Evolutionary conservation across 2,329 filamentous ascomycete species (phyloP).

Genomic region (Cryoendolithus antarcticus): DNA sequence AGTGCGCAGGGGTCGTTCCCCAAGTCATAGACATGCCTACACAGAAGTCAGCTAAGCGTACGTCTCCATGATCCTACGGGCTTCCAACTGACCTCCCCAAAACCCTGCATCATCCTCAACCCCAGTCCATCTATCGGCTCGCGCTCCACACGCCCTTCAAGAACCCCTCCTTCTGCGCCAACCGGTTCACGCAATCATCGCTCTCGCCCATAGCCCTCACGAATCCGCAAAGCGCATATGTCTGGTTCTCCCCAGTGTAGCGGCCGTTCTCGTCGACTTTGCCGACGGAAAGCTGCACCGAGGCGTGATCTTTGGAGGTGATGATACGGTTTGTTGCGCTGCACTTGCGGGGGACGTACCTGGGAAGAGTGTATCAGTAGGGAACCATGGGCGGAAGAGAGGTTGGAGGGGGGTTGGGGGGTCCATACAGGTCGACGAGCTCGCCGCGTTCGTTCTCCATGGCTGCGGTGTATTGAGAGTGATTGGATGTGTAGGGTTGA

Average conservation of each 20-base stretch:
- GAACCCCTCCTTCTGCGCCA: constrained; percentile 91
- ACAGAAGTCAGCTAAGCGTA: too few species aligned
- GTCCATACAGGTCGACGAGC: constrained; percentile 92
- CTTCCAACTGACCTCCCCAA: neutral
- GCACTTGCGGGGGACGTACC: constrained; percentile 98
- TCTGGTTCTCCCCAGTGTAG: constrained; percentile 92
- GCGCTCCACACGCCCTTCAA: constrained; percentile 95
- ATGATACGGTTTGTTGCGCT: constrained; percentile 99
- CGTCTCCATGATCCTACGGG: too few species aligned
- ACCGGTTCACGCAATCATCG: constrained; percentile 90
- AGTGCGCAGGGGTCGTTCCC: too few species aligned
- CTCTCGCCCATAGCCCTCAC: constrained; percentile 95
- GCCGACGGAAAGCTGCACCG: constrained; percentile 90
- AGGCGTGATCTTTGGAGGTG: constrained; percentile 99
- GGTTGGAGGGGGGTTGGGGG: constrained; percentile 4
- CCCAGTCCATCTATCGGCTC: constrained; percentile 33
- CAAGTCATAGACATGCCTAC: too few species aligned
- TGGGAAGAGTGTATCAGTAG: constrained; percentile 25
- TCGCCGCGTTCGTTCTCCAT: constrained; percentile 99
- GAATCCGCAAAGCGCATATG: constrained; percentile 95
- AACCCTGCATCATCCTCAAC: constrained; percentile 6
- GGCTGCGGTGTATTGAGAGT: constrained; percentile 14
- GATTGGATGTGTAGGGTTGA: constrained; percentile 25
- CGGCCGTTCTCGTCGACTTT: constrained; percentile 99
- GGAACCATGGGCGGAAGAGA: constrained; percentile 30